Evolutionary conservation across 805 yeast species (phyloP), one percentile per base, ranked within the genome.

Genomic region (Wickerhamomyces bisporus): DNA sequence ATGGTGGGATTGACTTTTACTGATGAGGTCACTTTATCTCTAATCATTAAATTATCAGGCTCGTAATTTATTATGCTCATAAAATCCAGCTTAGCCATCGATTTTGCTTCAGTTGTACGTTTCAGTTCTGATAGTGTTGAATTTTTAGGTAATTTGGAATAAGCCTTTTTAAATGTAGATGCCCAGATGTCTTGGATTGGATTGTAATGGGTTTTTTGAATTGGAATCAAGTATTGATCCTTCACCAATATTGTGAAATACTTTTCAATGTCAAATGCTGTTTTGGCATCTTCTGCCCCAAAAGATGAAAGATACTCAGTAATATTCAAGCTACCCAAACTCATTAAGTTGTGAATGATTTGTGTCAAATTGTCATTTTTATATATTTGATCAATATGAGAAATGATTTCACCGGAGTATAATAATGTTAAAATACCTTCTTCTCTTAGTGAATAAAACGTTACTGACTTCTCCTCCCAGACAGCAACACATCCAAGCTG

Each of bases 401-500:
- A 58, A 24, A 87, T 67, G 42, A 88, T 77, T 38, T 83, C 85
- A 30, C 95, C 97, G 7, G 88, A 68, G 59, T 88, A 86, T 14
- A 88, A 58, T 37, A 87, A 64, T 39, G 73, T 60, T 45, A 77
- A 67, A 15, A 79, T 60, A 6, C 94, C 95, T 26, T 68, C 69
- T 43, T 81, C 81, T 51, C 80, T 73, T 42, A 78, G 73, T 23
- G 66, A 66, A 57, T 88, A 87, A 50, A 63, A 72, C 1, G 73
- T 51, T 6, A 50, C 38, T 0, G 47, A 28, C 3, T 52, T 53
- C 21, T 77, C 83, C 14, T 62, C 62, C 77, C 88, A 79, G 52
- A 77, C 77, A 18, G 71, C 71, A 9, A 86, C 79, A 58, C 95
- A 83, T 42, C 84, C 76, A 44, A 86, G 66, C 60, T 91, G 96